Percentiles rank a stretch among this genome's conserved stretches.
phyloP scores from a whole-genome alignment of 768 basidiomycete species.

The Russula emetica region DNA sequence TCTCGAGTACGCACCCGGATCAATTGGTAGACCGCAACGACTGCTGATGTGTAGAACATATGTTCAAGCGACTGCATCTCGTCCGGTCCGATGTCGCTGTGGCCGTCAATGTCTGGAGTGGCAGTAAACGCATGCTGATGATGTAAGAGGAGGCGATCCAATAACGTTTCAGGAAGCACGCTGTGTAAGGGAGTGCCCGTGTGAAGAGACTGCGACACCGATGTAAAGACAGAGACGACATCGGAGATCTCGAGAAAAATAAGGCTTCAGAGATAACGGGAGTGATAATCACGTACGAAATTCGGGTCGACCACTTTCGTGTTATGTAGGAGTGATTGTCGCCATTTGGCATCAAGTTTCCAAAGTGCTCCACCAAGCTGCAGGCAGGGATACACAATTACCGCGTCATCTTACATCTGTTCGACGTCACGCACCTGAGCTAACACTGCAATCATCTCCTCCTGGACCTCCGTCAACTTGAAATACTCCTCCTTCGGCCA shows the following conservation, averaged over 20 bases:
- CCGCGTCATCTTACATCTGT: constrained; percentile 2
- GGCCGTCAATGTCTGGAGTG: constrained; percentile 6
- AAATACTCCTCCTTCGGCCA: constrained; percentile 50
- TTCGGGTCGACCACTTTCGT: constrained; percentile 53
- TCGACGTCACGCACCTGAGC: constrained; percentile 34
- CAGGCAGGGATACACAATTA: neutral
- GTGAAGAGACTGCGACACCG: constrained; percentile 26
- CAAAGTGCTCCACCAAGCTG: constrained; percentile 43
- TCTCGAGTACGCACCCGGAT: constrained; percentile 12
- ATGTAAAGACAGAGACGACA: constrained; percentile 39
- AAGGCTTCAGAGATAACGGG: neutral
- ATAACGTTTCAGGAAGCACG: constrained; percentile 24
- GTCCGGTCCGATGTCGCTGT: constrained; percentile 11
- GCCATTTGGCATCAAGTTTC: constrained; percentile 42
- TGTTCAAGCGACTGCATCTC: constrained; percentile 19
- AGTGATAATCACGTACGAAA: constrained; percentile 38
- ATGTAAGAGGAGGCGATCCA: constrained; percentile 22
- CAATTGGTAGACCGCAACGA: constrained; percentile 19
- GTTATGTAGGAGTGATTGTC: constrained; percentile 39
- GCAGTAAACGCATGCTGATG: neutral
- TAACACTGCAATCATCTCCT: constrained; percentile 40
- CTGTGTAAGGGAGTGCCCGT: constrained; percentile 27
- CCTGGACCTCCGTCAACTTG: constrained; percentile 40
- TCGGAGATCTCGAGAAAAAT: constrained; percentile 37
- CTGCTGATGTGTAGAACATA: constrained; percentile 24